A percentile compares a stretch with the other conserved stretches of the same genome.
Conservation (phyloP, 2,329 filamentous ascomycete genomes). For the Colletotrichum falcatum region DNA sequence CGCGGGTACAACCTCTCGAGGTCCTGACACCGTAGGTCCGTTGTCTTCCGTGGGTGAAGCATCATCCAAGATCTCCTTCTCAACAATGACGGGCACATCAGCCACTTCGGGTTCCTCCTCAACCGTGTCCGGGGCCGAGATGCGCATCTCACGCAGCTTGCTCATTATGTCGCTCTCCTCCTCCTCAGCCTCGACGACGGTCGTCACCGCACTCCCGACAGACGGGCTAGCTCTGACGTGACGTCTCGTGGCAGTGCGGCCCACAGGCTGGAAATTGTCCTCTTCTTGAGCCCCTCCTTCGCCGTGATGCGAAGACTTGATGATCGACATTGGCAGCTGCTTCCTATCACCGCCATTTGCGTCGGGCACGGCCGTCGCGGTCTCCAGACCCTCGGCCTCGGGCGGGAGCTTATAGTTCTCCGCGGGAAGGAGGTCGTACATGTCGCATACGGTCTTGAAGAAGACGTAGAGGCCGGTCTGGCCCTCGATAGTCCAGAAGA, state of each 20-base stretch:
- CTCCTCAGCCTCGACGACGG: slow-evolving; percentile 85
- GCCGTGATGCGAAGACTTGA: slow-evolving; percentile 50
- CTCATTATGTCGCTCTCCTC: slow-evolving; percentile 69
- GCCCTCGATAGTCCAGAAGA: slow-evolving; percentile 94
- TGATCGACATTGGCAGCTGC: slow-evolving; percentile 49
- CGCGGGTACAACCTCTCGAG: slow-evolving; percentile 29
- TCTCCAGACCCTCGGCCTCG: slow-evolving; percentile 88
- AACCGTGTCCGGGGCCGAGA: slow-evolving; percentile 67
- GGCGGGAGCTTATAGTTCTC: slow-evolving; percentile 97
- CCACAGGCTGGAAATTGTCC: slow-evolving; percentile 64
- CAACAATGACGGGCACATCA: slow-evolving; percentile 57
- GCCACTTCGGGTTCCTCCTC: slow-evolving; percentile 62
- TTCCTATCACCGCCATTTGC: slow-evolving; percentile 46
- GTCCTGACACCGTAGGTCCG: slow-evolving; percentile 43
- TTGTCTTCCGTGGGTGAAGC: slow-evolving; percentile 42
- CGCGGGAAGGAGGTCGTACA: slow-evolving; percentile 87
- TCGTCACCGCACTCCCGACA: slow-evolving; percentile 81
- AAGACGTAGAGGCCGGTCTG: slow-evolving; percentile 94
- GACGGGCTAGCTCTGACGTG: slow-evolving; percentile 86
- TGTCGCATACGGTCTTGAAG: slow-evolving; percentile 97
- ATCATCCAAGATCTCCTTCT: slow-evolving; percentile 48
- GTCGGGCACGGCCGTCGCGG: slow-evolving; percentile 56
- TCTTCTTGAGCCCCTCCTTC: slow-evolving; percentile 50
- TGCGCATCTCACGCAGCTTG: slow-evolving; percentile 60
- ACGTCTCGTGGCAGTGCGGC: slow-evolving; percentile 80